A percentile compares a stretch with the other conserved stretches of the same genome.
These are phyloP conservation scores for Cutaneotrichosporon arboriforme DNA, from an alignment of 1,284 basidiomycete species.

Conservation along the genomic window DNA sequence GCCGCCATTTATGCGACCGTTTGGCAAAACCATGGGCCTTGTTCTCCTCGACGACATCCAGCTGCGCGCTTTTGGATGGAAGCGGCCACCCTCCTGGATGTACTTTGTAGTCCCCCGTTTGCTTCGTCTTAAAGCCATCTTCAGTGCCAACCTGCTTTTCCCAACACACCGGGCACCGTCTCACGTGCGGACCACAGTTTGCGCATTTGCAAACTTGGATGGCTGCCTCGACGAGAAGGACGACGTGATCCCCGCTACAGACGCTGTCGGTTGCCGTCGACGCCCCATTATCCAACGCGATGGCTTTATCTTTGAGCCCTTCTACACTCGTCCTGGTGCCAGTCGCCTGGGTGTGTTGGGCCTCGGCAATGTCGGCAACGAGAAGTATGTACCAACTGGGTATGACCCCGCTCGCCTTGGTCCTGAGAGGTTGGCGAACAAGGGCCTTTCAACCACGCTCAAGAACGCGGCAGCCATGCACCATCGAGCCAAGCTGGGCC, in stretches of 20 bases:
- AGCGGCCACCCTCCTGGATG: neutral
- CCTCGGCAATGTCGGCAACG: neutral
- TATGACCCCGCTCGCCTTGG: conserved; percentile 6
- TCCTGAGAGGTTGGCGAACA: conserved; percentile 3
- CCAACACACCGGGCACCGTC: conserved; percentile 1
- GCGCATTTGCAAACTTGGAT: neutral
- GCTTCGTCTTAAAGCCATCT: conserved; percentile 5
- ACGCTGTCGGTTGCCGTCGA: neutral
- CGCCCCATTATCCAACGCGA: neutral
- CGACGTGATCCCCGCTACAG: neutral
- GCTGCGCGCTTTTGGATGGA: conserved; percentile 11
- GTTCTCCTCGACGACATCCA: conserved; percentile 14
- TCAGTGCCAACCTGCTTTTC: conserved; percentile 2
- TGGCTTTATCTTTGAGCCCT: conserved; percentile 18
- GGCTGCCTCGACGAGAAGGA: neutral
- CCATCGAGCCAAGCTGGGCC: conserved; percentile 3
- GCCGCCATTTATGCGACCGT: neutral
- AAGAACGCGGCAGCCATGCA: conserved; percentile 5
- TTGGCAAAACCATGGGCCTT: neutral
- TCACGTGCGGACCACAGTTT: neutral
- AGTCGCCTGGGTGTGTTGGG: conserved; percentile 4
- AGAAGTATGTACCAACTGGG: conserved; percentile 4
- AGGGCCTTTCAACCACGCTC: conserved; percentile 3
- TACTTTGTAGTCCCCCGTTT: conserved; percentile 7
- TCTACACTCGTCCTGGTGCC: neutral